Base-by-base conservation (phyloP, 257 asterid genomes). In the Hygrophila difformis region DNA sequence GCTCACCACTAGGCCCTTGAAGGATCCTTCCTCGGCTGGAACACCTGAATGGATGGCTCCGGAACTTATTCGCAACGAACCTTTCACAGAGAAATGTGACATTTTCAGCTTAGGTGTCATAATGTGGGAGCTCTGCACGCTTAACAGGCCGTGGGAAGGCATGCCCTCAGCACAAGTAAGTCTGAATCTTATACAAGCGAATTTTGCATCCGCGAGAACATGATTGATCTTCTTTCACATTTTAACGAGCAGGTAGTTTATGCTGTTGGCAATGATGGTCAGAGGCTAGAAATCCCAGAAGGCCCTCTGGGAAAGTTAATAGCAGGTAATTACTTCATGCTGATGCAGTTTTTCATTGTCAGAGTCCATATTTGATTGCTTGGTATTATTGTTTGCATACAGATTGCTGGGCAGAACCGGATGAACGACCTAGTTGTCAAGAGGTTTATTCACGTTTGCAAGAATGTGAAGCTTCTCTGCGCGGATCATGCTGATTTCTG, bases 21-120 rank as follows among this genome's bases (percentile, higher is more conserved):
- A 49, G 38, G 93, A 79, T 52, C 63, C 78, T 58, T 75, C 83
- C 34, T 72, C 97, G 9, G 95, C 97, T 6, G 97, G 97, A 43
- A 87, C 97, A 38, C 95, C 95, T 14, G 93, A 87, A 47, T 87
- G 93, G 97, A 87, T 87, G 97, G 95, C 95, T 15, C 97, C 97
- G 2, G 96, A 86, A 57, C 93, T 86, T 18, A 82, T 86, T 40
- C 93, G 87, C 49, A 79, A 82, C 9, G 93, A 82, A 65, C 89
- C 96, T 60, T 86, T 86, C 82, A 86, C 89, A 0, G 93, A 86
- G 55, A 82, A 79, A 55, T 75, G 96, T 12, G 96, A 86, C 39
- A 79, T 87, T 31, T 87, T 87, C 57, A 82, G 96, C 73, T 71
- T 87, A 41, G 96, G 96, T 9, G 93, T 87, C 52, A 71, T 87